Evolutionary conservation across 768 basidiomycete species (phyloP).

Genomic region (Leccinellum albellum): DNA sequence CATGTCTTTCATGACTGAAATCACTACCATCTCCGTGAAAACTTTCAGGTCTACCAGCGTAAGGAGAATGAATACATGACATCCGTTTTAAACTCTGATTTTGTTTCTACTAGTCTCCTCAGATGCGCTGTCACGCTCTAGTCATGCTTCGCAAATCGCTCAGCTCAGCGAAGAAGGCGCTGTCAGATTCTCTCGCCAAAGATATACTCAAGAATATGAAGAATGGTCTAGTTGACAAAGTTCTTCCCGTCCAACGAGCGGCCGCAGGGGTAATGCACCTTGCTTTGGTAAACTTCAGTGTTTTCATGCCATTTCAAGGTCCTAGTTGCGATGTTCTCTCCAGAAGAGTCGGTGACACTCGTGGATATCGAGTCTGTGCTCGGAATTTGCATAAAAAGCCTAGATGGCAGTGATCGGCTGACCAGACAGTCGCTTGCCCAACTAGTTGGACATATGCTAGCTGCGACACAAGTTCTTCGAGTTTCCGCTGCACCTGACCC

Average conservation of each 20-base stretch:
- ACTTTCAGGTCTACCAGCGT: conserved; percentile 72
- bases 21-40: conserved; percentile 61
- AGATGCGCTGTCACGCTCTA: conserved; percentile 81
- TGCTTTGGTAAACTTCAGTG: background rate
- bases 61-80: conserved; percentile 25
- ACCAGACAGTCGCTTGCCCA: conserved; percentile 78
- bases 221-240: conserved; percentile 73
- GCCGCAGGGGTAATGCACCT: conserved; percentile 60
- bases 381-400: conserved; percentile 58
- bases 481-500: conserved; percentile 42
- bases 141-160: conserved; percentile 75
- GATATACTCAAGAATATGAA: conserved; percentile 86
- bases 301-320: conserved; percentile 37
- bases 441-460: conserved; percentile 79
- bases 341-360: conserved; percentile 50
- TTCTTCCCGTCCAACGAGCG: conserved; percentile 79
- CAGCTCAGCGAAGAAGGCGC: conserved; percentile 74
- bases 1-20: conserved; percentile 94
- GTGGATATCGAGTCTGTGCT: conserved; percentile 79
- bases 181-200: conserved; percentile 71
- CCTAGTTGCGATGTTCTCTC: conserved; percentile 55
- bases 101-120: conserved; percentile 51
- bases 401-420: conserved; percentile 80
- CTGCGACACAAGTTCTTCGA: conserved; percentile 74
- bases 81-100: conserved; percentile 5